Percentiles rank a stretch among this genome's conserved stretches.
These are phyloP conservation scores for Xerocomus minutiporus DNA, from an alignment of 1,284 basidiomycete genomes.

Conservation along the genomic window DNA sequence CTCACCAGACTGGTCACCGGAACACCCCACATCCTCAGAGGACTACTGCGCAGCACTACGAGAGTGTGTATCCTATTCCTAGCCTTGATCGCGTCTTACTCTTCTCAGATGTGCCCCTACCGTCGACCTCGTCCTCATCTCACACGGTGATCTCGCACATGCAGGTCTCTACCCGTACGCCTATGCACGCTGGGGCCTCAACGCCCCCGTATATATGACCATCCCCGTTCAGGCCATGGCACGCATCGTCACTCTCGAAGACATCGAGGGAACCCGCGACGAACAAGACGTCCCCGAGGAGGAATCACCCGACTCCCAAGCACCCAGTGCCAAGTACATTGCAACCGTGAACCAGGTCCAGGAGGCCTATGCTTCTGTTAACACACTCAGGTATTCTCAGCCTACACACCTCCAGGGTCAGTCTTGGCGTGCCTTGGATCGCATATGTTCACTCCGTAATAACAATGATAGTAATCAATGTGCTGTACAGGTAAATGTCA, in stretches of 20 bases:
- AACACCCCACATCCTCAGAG: slow-evolving; percentile 48
- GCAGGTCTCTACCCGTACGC: slow-evolving; percentile 91
- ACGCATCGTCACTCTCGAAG: slow-evolving; percentile 81
- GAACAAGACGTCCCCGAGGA: slow-evolving; percentile 63
- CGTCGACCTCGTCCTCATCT: slow-evolving; percentile 85
- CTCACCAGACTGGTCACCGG: slow-evolving; percentile 77
- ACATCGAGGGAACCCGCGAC: slow-evolving; percentile 73
- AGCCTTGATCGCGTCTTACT: slow-evolving; percentile 10
- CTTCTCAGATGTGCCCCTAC: slow-evolving; percentile 59
- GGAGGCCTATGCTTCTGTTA: slow-evolving; percentile 90
- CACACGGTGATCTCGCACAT: slow-evolving; percentile 88
- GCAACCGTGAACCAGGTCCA: slow-evolving; percentile 84
- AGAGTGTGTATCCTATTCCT: slow-evolving; percentile 48
- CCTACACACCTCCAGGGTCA: slow-evolving; percentile 91
- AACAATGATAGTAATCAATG: slow-evolving; percentile 2
- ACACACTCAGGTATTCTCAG: slow-evolving; percentile 91
- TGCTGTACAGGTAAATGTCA: slow-evolving; percentile 70
- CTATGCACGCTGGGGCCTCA: slow-evolving; percentile 80
- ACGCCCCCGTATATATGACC: slow-evolving; percentile 92
- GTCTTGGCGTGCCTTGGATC: slow-evolving; percentile 20
- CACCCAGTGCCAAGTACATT: slow-evolving; percentile 53
- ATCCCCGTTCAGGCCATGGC: slow-evolving; percentile 97
- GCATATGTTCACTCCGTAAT: slow-evolving; percentile 5
- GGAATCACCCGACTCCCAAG: slow-evolving; percentile 17
- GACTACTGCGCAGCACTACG: slow-evolving; percentile 59